These are phyloP conservation scores for Thymus mandschuricus DNA, from an alignment of 257 asterid genomes.

Conservation along the genomic window DNA sequence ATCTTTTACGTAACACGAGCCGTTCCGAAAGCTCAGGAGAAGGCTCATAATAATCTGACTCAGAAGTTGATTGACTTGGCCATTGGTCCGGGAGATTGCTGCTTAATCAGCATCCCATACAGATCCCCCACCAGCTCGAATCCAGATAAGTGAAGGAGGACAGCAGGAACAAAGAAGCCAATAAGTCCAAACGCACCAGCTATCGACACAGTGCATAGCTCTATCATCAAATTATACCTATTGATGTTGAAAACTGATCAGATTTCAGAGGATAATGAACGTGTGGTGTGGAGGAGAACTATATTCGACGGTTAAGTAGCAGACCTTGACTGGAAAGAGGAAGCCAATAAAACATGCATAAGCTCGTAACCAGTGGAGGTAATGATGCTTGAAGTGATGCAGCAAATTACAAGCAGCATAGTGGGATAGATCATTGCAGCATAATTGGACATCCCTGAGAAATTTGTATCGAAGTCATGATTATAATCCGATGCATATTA, in stretches of 20 bases:
- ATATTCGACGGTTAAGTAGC: not conserved
- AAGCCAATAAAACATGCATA: constrained; percentile 18
- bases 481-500: not conserved
- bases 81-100: constrained; percentile 27
- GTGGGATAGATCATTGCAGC: constrained; percentile 36
- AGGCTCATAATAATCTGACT: not conserved
- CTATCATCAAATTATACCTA: constrained; percentile 34
- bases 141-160: constrained; percentile 38
- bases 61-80: constrained; percentile 18
- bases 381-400: constrained; percentile 36
- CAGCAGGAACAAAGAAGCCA: constrained; percentile 38
- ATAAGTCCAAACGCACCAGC: constrained; percentile 34
- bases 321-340: constrained; percentile 33
- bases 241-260: not conserved
- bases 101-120: constrained; percentile 31
- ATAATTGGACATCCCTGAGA: constrained; percentile 38
- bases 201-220: constrained; percentile 28
- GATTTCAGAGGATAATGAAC: constrained; percentile 4
- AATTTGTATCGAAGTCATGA: not conserved
- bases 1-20: not conserved
- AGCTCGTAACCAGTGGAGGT: constrained; percentile 32
- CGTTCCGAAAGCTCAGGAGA: not conserved
- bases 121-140: constrained; percentile 32
- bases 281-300: constrained; percentile 11
- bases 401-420: constrained; percentile 31